Evolutionary conservation across 345 rosid genomes (phyloP), one percentile per base, ranked within the genome.

Genomic region (Noccaea bulbosa): DNA sequence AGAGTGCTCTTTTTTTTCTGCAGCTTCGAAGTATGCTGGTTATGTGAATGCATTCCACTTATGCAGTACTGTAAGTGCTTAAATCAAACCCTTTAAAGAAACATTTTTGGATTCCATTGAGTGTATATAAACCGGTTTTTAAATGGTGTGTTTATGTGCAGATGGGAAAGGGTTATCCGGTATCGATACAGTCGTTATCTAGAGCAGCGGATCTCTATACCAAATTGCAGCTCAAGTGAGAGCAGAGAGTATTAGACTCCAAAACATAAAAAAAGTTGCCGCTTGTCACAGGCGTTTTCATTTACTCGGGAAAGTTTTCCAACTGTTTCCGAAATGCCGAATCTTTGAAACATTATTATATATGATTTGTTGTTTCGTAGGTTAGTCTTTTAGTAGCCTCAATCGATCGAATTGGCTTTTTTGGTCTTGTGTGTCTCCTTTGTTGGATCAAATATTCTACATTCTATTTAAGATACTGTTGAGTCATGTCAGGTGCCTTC

Each of bases 1-100:
- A 17, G 35, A 41, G 12, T 70, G 15, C 54, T 76, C 62, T 49
- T 5, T 11, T 61, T 58, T 69, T 58, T 69, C 45, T 75, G 75
- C 87, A 87, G 96, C 96, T 68, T 94, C 99, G 35, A 94, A 94
- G 59, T 94, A 87, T 80, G 97, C 95, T 49, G 99, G 99, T 30
- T 88, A 87, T 69, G 92, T 89, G 78, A 85, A 79, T 72, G 80
- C 87, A 66, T 81, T 89, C 80, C 79, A 87, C 81, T 64, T 89
- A 43, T 89, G 96, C 75, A 87, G 96, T 79, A 90, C 91, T 22
- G 99, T 94, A 81, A 78, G 90, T 80, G 27, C 52, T 10, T 39
- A 20, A 76, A 51, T 66, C 27, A 44, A 7, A 41, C 9, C 51
- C 8, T 59, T 30, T 9, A 17, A 17, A 50, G 51, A 20, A 50